phyloP scores from a whole-genome alignment of 352 stramenopile species.

The Pythium guiyangense region DNA sequence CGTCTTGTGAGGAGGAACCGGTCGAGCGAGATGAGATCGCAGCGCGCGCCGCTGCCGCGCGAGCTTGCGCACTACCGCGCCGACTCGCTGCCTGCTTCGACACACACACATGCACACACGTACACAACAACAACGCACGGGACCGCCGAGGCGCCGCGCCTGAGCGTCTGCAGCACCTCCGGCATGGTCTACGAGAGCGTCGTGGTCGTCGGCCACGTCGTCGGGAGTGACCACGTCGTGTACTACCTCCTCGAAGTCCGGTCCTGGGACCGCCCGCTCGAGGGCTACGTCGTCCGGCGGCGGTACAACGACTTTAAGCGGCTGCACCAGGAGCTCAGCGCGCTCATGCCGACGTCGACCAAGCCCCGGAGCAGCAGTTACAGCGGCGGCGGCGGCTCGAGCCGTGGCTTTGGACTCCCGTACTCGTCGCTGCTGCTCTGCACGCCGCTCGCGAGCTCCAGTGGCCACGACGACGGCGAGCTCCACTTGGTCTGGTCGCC shows the following conservation, averaged over 20 bases:
- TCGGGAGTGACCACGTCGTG: slow-evolving; percentile 59
- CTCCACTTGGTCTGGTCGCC: slow-evolving; percentile 52
- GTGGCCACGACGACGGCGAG: slow-evolving; percentile 17
- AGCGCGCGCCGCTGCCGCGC: slow-evolving; percentile 7
- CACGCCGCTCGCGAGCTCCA: slow-evolving; percentile 25
- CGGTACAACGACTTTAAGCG: slow-evolving; percentile 75
- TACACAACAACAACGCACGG: neutral
- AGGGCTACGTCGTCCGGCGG: slow-evolving; percentile 74
- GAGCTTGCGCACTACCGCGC: slow-evolving; percentile 28
- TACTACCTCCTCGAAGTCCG: slow-evolving; percentile 78
- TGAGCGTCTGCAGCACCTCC: slow-evolving; percentile 65
- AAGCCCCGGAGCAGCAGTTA: slow-evolving; percentile 18
- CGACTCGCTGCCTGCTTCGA: slow-evolving; percentile 23
- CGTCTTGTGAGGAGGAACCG: slow-evolving; percentile 14
- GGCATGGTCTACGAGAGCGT: slow-evolving; percentile 70
- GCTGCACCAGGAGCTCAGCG: slow-evolving; percentile 48
- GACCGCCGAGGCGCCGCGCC: slow-evolving; percentile 18
- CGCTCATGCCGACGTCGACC: slow-evolving; percentile 38
- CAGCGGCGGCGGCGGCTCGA: neutral
- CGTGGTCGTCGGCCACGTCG: slow-evolving; percentile 59
- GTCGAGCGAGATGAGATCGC: slow-evolving; percentile 12
- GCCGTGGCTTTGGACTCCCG: slow-evolving; percentile 15
- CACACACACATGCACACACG: neutral
- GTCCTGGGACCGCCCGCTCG: slow-evolving; percentile 63
- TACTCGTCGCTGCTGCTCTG: slow-evolving; percentile 55